Evolutionary conservation across 2,329 filamentous ascomycete species (phyloP).

Genomic region (Dactylonectria macrodidyma): DNA sequence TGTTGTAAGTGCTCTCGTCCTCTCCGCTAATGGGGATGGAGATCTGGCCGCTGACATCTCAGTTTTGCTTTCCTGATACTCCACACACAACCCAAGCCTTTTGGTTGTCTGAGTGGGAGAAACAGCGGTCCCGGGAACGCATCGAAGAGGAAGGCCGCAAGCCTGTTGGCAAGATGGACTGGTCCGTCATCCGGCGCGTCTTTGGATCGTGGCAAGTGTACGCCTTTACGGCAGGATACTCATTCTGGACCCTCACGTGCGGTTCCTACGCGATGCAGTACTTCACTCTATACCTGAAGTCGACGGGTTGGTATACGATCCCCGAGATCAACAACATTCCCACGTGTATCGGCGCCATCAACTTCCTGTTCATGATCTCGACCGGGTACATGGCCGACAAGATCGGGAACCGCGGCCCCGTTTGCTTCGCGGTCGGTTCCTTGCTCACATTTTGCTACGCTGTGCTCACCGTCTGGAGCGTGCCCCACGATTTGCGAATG

Average conservation of each 20-base stretch:
- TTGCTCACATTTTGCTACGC: slow-evolving; percentile 55
- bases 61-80: slow-evolving; percentile 59
- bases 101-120: slow-evolving; percentile 68
- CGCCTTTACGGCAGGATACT: slow-evolving; percentile 57
- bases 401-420: slow-evolving; percentile 53
- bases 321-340: slow-evolving; percentile 63
- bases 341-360: slow-evolving; percentile 59
- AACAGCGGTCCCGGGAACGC: slow-evolving; percentile 74
- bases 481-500: slow-evolving; percentile 55
- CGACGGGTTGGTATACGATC: slow-evolving; percentile 52
- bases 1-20: slow-evolving; percentile 25
- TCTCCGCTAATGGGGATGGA: no score
- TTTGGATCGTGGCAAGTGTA: slow-evolving; percentile 61
- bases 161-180: slow-evolving; percentile 54
- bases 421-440: slow-evolving; percentile 52
- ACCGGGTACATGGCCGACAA: slow-evolving; percentile 55
- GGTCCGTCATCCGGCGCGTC: slow-evolving; percentile 54
- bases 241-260: slow-evolving; percentile 56
- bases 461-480: slow-evolving; percentile 56
- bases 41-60: background rate
- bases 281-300: slow-evolving; percentile 58
- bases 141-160: slow-evolving; percentile 72
- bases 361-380: slow-evolving; percentile 58
- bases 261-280: slow-evolving; percentile 57
- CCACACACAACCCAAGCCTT: slow-evolving; percentile 59